Percentiles rank a stretch among this genome's conserved stretches.
These are phyloP conservation scores for Alopecurus myosuroides DNA, from an alignment of 176 grass and related monocot species.

Conservation along the genomic window DNA sequence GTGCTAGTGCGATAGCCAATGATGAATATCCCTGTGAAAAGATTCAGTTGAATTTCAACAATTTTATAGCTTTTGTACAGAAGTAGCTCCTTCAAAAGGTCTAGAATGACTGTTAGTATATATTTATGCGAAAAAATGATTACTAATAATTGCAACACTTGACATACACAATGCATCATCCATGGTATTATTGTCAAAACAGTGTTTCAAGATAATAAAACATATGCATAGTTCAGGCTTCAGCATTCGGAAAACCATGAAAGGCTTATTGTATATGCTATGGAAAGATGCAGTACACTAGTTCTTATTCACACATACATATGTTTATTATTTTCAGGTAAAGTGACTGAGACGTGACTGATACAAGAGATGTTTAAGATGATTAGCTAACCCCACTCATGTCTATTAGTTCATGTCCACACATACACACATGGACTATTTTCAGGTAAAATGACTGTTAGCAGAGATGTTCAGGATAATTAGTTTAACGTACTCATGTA, in stretches of 20 bases:
- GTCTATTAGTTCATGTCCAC: neutral
- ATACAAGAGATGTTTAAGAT: neutral
- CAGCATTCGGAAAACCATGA: neutral
- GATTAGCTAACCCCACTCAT: neutral
- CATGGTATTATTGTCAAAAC: neutral
- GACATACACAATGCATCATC: neutral
- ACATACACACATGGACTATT: neutral
- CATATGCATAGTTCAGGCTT: neutral
- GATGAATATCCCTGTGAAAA: slow-evolving; percentile 86
- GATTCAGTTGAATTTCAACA: neutral
- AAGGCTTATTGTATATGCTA: neutral
- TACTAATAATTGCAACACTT: neutral
- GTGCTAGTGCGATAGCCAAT: slow-evolving; percentile 75
- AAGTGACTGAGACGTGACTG: neutral
- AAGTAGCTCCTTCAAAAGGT: neutral
- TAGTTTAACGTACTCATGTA: neutral
- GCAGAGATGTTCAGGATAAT: neutral
- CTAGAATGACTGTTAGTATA: neutral
- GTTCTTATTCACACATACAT: neutral
- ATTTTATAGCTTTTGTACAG: neutral
- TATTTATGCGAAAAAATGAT: neutral
- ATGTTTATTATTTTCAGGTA: neutral
- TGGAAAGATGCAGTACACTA: neutral
- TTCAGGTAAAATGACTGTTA: neutral
- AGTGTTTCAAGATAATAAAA: neutral